These are phyloP conservation scores for Pythium grandisporangium DNA, from an alignment of 352 stramenopile genomes.

Conservation along the genomic window DNA sequence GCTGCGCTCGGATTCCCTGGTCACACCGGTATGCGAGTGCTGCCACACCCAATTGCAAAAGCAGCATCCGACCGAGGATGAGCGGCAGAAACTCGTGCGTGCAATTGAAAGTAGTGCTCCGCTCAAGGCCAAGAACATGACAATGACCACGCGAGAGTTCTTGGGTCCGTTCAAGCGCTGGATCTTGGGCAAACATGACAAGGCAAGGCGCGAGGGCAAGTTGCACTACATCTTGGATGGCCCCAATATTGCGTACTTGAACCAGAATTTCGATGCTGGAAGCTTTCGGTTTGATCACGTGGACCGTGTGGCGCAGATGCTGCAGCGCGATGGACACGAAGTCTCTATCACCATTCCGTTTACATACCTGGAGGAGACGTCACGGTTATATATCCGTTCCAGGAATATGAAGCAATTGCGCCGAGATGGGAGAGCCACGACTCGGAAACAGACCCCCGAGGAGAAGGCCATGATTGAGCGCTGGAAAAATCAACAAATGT, in stretches of 20 bases:
- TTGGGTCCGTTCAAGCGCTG: constrained; percentile 57
- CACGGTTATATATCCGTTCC: constrained; percentile 48
- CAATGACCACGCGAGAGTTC: constrained; percentile 38
- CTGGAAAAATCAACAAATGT: constrained; percentile 66
- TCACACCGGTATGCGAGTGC: constrained; percentile 23
- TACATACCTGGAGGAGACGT: constrained; percentile 55
- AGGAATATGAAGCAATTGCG: constrained; percentile 33
- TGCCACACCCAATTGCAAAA: constrained; percentile 40
- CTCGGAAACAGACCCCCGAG: constrained; percentile 29
- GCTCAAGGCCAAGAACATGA: constrained; percentile 24
- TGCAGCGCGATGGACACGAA: constrained; percentile 65
- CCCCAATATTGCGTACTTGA: constrained; percentile 97
- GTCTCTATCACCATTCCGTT: constrained; percentile 75
- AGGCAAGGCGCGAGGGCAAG: constrained; percentile 9
- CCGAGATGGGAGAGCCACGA: constrained; percentile 35
- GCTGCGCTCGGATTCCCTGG: constrained; percentile 28
- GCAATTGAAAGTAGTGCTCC: constrained; percentile 44
- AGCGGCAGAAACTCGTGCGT: constrained; percentile 33
- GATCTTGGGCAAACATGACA: constrained; percentile 30
- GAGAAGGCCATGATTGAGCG: constrained; percentile 53
- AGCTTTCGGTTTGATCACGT: constrained; percentile 95
- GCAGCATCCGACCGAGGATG: constrained; percentile 19
- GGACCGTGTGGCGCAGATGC: constrained; percentile 83
- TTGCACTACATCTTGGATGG: constrained; percentile 92
- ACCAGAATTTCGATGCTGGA: constrained; percentile 92